Evolutionary conservation across 139 green algal species (phyloP).

Genomic region (Yamagishiella unicocca): DNA sequence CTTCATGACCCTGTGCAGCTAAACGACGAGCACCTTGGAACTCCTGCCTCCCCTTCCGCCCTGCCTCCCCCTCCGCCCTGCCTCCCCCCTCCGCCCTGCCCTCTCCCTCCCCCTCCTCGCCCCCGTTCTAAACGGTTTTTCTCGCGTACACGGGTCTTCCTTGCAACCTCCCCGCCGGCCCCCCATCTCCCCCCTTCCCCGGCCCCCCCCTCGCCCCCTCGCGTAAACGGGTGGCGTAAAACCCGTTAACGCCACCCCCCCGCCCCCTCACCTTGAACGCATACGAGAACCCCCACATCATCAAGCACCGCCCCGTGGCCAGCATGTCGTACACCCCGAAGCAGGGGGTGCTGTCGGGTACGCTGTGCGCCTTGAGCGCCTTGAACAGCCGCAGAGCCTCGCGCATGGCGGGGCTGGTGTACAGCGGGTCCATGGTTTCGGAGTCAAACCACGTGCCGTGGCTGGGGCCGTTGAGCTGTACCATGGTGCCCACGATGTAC

Average conservation of each 20-base stretch:
- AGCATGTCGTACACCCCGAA: slow-evolving; percentile 4
- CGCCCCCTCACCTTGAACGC: slow-evolving; percentile 19
- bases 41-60: too few species aligned
- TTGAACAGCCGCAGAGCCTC: not conserved
- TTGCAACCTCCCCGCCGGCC: too few species aligned
- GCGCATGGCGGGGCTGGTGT: not conserved
- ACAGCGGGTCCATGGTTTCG: not conserved
- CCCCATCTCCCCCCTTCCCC: too few species aligned
- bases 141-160: too few species aligned
- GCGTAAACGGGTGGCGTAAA: too few species aligned
- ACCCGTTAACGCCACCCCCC: not conserved
- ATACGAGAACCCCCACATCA: slow-evolving; percentile 15
- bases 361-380: not conserved
- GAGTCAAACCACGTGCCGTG: slow-evolving; percentile 16
- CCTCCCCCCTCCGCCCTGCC: too few species aligned
- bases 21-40: too few species aligned
- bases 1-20: too few species aligned
- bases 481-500: not conserved
- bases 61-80: too few species aligned
- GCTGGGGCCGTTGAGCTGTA: not conserved
- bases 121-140: too few species aligned
- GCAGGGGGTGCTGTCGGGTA: slow-evolving; percentile 3
- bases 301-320: not conserved
- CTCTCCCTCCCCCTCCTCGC: too few species aligned
- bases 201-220: too few species aligned